phyloP scores from a whole-genome alignment of 352 stramenopile species.

The Pythium rhizo-oryzae region DNA sequence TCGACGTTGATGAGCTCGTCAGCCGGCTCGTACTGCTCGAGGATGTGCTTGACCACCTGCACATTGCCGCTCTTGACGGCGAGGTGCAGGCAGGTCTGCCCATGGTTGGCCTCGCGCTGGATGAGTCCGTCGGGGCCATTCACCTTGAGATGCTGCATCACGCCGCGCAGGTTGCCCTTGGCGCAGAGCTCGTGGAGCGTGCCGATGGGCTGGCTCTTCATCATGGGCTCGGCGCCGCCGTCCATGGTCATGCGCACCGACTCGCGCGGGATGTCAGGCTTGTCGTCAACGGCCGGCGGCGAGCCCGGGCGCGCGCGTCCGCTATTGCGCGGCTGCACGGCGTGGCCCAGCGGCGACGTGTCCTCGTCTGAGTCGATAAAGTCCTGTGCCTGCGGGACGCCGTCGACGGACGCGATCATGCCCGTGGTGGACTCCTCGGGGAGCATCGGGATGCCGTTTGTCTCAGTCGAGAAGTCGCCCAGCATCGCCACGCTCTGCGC shows the following conservation, averaged over 20 bases:
- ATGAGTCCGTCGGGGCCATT: constrained; percentile 67
- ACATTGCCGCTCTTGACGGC: constrained; percentile 86
- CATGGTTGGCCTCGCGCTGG: constrained; percentile 81
- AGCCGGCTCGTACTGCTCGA: constrained; percentile 80
- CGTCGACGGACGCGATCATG: constrained; percentile 60
- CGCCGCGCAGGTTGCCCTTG: constrained; percentile 79
- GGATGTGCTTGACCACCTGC: constrained; percentile 78
- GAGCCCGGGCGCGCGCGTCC: not conserved
- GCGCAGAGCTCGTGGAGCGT: constrained; percentile 78
- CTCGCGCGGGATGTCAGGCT: constrained; percentile 48
- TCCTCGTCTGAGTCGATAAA: constrained; percentile 27
- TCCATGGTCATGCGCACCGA: constrained; percentile 79
- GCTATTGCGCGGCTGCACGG: constrained; percentile 39
- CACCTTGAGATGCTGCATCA: constrained; percentile 77
- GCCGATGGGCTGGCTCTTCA: constrained; percentile 81
- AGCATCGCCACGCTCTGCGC: constrained; percentile 76
- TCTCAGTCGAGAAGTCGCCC: constrained; percentile 69
- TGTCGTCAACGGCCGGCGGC: constrained; percentile 17
- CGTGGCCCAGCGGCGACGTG: constrained; percentile 35
- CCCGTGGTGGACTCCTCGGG: constrained; percentile 52
- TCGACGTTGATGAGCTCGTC: constrained; percentile 85
- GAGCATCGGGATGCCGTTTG: constrained; percentile 57
- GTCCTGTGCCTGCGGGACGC: constrained; percentile 44
- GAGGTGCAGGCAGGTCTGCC: constrained; percentile 79
- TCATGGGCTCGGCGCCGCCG: constrained; percentile 59